A percentile compares a stretch with the other conserved stretches of the same genome.
phyloP scores from a whole-genome alignment of 345 rosid genomes.

The Rhizophora mangle region DNA sequence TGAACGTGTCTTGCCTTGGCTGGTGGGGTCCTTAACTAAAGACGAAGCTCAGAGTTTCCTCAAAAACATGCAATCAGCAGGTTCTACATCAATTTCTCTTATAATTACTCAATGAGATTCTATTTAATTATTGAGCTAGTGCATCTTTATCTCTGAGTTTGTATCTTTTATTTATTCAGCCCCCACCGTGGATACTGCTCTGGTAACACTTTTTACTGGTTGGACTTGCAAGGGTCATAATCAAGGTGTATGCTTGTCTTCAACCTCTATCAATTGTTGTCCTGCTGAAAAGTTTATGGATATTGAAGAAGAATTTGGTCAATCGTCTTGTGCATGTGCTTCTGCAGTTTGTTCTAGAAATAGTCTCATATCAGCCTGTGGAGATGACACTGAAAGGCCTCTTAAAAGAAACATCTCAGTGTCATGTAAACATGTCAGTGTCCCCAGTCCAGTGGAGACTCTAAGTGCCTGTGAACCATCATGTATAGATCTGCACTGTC shows the following conservation, averaged over 20 bases:
- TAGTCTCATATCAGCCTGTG: conserved; percentile 22
- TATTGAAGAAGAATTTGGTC: conserved; percentile 23
- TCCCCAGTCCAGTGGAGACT: conserved; percentile 15
- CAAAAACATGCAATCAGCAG: conserved; percentile 55
- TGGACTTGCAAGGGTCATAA: conserved; percentile 56
- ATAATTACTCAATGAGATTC: neutral
- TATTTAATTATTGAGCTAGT: neutral
- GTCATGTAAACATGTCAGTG: conserved; percentile 20
- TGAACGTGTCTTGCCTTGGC: conserved; percentile 61
- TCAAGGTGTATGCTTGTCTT: conserved; percentile 41
- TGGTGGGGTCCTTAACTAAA: conserved; percentile 45
- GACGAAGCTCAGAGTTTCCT: conserved; percentile 48
- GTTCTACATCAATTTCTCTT: conserved; percentile 20
- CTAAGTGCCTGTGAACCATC: conserved; percentile 19
- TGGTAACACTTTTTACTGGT: conserved; percentile 58
- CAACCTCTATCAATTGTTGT: conserved; percentile 38
- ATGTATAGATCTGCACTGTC: conserved; percentile 36
- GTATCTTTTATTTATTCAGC: conserved; percentile 34
- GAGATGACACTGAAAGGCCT: conserved; percentile 32
- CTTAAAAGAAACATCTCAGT: conserved; percentile 28
- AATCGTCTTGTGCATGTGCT: conserved; percentile 16
- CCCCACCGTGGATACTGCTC: conserved; percentile 48
- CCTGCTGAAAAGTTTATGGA: conserved; percentile 29
- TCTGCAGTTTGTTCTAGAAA: conserved; percentile 26
- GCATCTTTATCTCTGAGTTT: neutral